These are phyloP conservation scores for Cryptomeria japonica DNA, from an alignment of 75 land plant species.

Conservation along the genomic window DNA sequence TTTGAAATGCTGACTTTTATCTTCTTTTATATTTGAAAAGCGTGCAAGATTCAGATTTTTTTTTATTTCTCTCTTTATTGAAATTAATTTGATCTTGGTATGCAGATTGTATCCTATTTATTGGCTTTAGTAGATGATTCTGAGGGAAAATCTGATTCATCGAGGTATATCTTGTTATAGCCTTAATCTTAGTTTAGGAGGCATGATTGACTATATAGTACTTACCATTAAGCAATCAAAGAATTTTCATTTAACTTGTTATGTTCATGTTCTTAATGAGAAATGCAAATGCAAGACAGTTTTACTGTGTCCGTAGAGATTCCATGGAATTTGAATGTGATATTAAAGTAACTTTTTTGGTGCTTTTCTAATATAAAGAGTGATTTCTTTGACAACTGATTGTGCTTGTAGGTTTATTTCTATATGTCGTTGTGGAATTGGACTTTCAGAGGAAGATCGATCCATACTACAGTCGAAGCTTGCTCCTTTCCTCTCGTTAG, in stretches of 20 bases:
- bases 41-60: not conserved
- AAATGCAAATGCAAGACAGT: not conserved
- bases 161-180: slow-evolving; percentile 5
- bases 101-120: slow-evolving; percentile 27
- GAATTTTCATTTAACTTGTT: not conserved
- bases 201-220: not conserved
- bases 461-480: slow-evolving; percentile 17
- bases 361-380: not conserved
- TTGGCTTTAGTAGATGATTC: slow-evolving; percentile 18
- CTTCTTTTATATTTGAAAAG: not conserved
- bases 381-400: not conserved
- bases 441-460: slow-evolving; percentile 23
- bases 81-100: not conserved
- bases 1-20: not conserved
- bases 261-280: not conserved
- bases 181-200: not conserved
- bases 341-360: not conserved
- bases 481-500: slow-evolving; percentile 22
- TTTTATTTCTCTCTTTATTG: not conserved
- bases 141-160: slow-evolving; percentile 2
- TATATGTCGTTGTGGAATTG: slow-evolving; percentile 30
- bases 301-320: not conserved
- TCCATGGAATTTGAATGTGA: not conserved
- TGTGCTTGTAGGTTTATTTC: slow-evolving; percentile 23
- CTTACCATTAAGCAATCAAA: not conserved